These are phyloP conservation scores for Cyclotella cryptica DNA, from an alignment of 108 stramenopile genomes.

Conservation along the genomic window DNA sequence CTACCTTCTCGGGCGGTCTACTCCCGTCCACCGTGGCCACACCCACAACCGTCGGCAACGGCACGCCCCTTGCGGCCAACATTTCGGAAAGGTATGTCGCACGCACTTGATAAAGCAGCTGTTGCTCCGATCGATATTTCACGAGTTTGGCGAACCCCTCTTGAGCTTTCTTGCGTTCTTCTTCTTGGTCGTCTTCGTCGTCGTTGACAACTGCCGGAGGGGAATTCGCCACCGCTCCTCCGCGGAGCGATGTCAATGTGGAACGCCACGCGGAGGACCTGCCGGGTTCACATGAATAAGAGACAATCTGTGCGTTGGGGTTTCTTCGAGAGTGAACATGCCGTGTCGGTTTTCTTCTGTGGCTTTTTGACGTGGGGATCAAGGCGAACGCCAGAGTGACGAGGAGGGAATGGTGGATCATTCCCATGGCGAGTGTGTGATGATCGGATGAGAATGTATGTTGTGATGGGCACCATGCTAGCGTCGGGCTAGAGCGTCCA, in stretches of 20 bases:
- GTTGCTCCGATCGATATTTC: constrained; percentile 71
- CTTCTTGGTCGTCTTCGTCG: constrained; percentile 27
- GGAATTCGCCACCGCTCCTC: not conserved
- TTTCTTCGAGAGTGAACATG: not conserved
- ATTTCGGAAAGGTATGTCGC: constrained; percentile 74
- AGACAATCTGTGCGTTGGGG: not conserved
- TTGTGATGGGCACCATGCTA: too few relatives aligned
- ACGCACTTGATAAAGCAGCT: constrained; percentile 73
- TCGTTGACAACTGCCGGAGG: too few relatives aligned
- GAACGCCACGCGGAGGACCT: not conserved
- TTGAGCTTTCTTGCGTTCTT: constrained; percentile 14
- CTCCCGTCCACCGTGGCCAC: constrained; percentile 68
- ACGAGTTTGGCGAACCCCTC: constrained; percentile 37
- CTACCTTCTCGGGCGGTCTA: constrained; percentile 67
- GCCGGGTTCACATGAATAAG: not conserved
- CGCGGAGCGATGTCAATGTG: not conserved
- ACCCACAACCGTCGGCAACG: constrained; percentile 56
- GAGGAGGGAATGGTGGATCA: constrained; percentile 5
- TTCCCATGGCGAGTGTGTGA: not conserved
- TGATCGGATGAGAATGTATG: too few relatives aligned
- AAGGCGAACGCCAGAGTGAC: not conserved
- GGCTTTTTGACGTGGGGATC: not conserved
- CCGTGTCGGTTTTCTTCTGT: not conserved
- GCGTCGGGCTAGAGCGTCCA: too few relatives aligned
- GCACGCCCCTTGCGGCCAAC: constrained; percentile 73